phyloP scores from a whole-genome alignment of 192 early-diverging fungal species.

The Mortierella claussenii region DNA sequence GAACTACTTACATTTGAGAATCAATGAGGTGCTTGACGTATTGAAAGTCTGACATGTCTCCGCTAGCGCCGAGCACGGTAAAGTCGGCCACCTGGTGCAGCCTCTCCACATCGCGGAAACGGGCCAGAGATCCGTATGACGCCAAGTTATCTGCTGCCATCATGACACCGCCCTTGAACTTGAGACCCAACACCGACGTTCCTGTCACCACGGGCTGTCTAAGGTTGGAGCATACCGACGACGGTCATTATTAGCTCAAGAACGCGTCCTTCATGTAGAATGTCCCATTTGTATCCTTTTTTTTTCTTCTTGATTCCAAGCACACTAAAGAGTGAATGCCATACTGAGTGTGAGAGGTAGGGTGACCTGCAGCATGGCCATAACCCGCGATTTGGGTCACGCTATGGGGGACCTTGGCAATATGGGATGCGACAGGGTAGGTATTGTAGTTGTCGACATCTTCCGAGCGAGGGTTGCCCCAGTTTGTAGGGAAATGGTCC shows the following conservation, averaged over 20 bases:
- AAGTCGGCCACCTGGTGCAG: constrained; percentile 80
- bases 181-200: constrained; percentile 92
- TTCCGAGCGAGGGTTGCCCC: constrained; percentile 78
- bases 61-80: constrained; percentile 91
- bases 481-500: constrained; percentile 82
- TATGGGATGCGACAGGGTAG: constrained; percentile 50
- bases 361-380: constrained; percentile 56
- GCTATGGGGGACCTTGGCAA: constrained; percentile 58
- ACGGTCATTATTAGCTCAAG: too few relatives aligned
- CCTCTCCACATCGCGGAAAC: constrained; percentile 91
- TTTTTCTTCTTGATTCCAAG: too few relatives aligned
- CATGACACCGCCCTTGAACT: constrained; percentile 98
- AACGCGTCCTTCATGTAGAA: too few relatives aligned
- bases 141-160: constrained; percentile 95
- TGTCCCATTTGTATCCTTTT: too few relatives aligned
- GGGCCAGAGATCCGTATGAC: constrained; percentile 93
- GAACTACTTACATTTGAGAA: constrained; percentile 66
- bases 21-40: constrained; percentile 88
- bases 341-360: constrained; percentile 70
- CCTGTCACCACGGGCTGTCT: constrained; percentile 91
- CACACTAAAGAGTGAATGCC: constrained; percentile 7
- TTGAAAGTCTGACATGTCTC: constrained; percentile 96
- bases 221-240: too few relatives aligned
- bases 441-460: constrained; percentile 65
- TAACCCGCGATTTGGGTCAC: constrained; percentile 61